These are phyloP conservation scores for Powellomyces hirtus DNA, from an alignment of 192 early-diverging fungal species.

Conservation along the genomic window DNA sequence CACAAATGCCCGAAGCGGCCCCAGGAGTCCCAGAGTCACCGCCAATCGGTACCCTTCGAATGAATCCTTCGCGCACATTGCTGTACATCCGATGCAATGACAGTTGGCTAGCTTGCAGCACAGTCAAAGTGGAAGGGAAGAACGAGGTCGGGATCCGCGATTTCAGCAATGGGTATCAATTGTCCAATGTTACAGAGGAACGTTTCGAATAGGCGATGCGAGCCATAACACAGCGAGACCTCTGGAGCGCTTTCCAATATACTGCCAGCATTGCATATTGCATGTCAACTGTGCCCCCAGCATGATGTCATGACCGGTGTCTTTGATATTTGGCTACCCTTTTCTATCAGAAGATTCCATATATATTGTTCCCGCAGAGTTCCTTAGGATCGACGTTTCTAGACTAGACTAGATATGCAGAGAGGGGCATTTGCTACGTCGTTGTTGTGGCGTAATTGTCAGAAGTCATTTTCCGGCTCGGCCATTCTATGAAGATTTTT, in stretches of 20 bases:
- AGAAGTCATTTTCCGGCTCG: neutral
- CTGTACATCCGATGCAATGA: constrained; percentile 40
- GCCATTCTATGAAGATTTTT: neutral
- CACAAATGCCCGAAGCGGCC: neutral
- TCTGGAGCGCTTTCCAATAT: too few relatives aligned
- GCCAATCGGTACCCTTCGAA: constrained; percentile 33
- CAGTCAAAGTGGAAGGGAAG: constrained; percentile 64
- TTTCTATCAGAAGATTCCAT: too few relatives aligned
- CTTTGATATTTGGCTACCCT: too few relatives aligned
- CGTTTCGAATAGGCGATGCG: neutral
- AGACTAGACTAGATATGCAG: too few relatives aligned
- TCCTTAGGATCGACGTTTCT: too few relatives aligned
- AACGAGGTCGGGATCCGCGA: constrained; percentile 50
- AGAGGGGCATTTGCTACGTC: too few relatives aligned
- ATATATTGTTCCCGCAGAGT: too few relatives aligned
- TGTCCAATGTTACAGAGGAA: neutral
- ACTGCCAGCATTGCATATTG: too few relatives aligned
- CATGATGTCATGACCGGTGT: too few relatives aligned
- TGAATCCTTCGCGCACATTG: constrained; percentile 14
- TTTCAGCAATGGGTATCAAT: constrained; percentile 73
- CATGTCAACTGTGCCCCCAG: too few relatives aligned
- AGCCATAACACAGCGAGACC: too few relatives aligned
- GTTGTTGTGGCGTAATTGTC: too few relatives aligned
- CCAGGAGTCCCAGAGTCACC: neutral
- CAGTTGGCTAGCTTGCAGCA: constrained; percentile 46